phyloP scores from a whole-genome alignment of 78 protist species.

The Anaeramoeba flamelloides region DNA sequence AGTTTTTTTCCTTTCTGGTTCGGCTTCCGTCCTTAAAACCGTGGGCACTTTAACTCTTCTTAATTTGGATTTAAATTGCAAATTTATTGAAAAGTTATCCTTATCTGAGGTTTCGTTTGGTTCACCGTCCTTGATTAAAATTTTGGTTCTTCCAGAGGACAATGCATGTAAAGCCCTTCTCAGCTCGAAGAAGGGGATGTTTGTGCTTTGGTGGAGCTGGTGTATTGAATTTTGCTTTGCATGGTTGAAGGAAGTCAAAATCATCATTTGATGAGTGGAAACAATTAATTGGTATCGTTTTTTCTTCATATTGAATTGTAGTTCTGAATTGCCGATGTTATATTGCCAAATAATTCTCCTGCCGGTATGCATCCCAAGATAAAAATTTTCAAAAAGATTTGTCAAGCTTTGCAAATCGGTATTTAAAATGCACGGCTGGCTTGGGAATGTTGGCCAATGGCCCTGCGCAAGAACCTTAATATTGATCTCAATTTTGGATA shows the following conservation, averaged over 20 bases:
- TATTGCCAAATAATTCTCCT: constrained; percentile 65
- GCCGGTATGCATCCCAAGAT: constrained; percentile 54
- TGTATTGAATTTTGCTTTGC: no score
- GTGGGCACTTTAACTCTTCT: background rate
- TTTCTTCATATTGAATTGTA: constrained; percentile 1
- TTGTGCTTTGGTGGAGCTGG: constrained; percentile 17
- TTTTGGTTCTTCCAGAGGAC: constrained; percentile 3
- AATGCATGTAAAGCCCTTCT: constrained; percentile 22
- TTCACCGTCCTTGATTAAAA: constrained; percentile 5
- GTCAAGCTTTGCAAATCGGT: constrained; percentile 5
- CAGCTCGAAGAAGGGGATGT: constrained; percentile 19
- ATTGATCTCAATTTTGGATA: constrained; percentile 34
- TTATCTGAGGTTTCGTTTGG: background rate
- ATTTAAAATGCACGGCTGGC: background rate
- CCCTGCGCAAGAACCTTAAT: constrained; percentile 74
- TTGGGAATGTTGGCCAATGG: constrained; percentile 58
- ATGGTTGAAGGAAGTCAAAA: no score
- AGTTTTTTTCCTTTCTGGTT: constrained; percentile 20
- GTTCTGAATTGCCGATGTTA: constrained; percentile 21
- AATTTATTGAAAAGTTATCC: background rate
- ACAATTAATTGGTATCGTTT: constrained; percentile 11
- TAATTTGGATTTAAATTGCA: background rate
- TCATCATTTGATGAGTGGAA: no score
- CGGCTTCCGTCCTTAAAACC: no score
- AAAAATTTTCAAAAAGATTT: constrained; percentile 44